Base-by-base conservation (phyloP, 805 yeast genomes). In the Ogataea populi-albae region DNA sequence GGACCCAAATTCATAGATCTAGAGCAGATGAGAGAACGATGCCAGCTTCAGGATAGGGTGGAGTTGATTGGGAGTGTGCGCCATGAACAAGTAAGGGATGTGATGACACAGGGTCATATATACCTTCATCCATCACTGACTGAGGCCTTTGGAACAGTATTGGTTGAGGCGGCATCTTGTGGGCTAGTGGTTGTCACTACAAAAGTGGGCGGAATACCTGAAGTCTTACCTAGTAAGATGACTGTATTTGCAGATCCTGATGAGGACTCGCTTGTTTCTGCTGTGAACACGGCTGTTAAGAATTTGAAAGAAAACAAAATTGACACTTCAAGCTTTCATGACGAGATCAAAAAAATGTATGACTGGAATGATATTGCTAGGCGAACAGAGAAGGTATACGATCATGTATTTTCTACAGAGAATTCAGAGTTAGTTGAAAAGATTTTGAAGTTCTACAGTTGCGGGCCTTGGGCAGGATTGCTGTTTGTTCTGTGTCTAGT, bases 131-230 rank as follows among this genome's bases (percentile, higher is more conserved):
- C 98, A 0, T 81, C 96, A 1, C 68, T 93, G 26, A 93, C 98
- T 0, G 99, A 93, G 57, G 98, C 98, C 0, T 93, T 93, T 62
- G 99, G 99, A 3, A 93, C 98, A 0, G 98, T 87, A 0, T 64
- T 93, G 8, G 96, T 93, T 0, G 99, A 93, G 57, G 99, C 99
- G 0, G 98, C 97, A 0, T 83, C 95, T 1, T 93, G 98, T 66
- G 97, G 97, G 0, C 59, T 93, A 23, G 69, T 86, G 14, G 96
- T 93, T 2, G 98, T 93, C 0, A 88, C 97, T 0, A 93, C 99
- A 0, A 78, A 79, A 39, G 98, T 93, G 0, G 99, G 99, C 9
- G 99, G 98, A 4, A 89, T 93, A 25, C 97, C 97, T 0, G 99
- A 93, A 55, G 98, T 93, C 4, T 62, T 93, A 24, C 99, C 98